Base-by-base conservation (phyloP, 441 rosid genomes). In the Geranium incanum region DNA sequence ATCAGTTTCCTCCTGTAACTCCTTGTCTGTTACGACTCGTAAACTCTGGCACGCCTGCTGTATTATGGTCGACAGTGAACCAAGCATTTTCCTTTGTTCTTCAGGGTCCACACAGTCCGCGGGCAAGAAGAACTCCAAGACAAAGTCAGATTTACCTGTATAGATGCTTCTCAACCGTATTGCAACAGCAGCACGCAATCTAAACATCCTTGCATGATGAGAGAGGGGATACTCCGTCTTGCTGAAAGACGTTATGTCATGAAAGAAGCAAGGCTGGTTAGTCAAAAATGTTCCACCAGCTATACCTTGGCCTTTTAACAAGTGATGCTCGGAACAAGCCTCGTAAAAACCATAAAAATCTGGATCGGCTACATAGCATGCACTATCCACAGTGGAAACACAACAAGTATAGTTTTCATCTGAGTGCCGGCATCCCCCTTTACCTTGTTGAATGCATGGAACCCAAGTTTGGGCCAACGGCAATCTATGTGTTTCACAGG, bases 381-480 rank as follows among this genome's bases (percentile, higher is more conserved):
- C 90, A 71, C 79, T 80, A 74, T 93, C 96, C 3, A 88, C 83
- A 1, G 98, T 88, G 70, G 98, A 93, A 68, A 93, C 85, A 41
- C 97, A 91, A 37, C 55, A 85, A 74, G 65, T 63, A 60, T 86
- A 87, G 84, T 88, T 93, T 80, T 91, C 87, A 21, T 86, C 79
- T 7, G 88, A 86, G 82, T 91, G 98, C 38, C 96, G 78, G 77
- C 92, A 81, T 11, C 98, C 97, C 21, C 73, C 88, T 82, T 89
- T 89, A 75, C 84, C 88, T 80, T 91, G 98, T 73, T 82, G 95
- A 45, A 66, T 70, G 72, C 98, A 93, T 0, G 89, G 73, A 67
- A 87, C 85, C 98, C 98, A 93, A 48, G 90, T 84, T 73, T 88
- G 98, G 73, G 92, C 96, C 69, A 93, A 78, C 13, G 97, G 96